Conservation (phyloP, 1,284 basidiomycete species). For the Ganoderma leucocontextum region DNA sequence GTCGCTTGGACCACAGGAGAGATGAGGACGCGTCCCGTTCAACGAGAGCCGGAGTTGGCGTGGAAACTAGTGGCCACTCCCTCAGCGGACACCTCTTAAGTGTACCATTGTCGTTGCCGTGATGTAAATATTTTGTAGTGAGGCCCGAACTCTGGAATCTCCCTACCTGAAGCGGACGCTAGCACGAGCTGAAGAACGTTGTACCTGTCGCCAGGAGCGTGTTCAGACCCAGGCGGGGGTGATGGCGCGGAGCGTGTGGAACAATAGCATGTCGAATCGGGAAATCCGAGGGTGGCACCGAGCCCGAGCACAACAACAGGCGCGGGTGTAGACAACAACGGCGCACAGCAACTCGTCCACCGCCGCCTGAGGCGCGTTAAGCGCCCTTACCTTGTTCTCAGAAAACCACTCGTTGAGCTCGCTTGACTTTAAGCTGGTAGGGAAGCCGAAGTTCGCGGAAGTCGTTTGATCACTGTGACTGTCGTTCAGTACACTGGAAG, state of each 20-base stretch:
- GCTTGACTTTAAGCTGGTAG: neutral
- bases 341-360: neutral
- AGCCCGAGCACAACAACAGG: constrained; percentile 15
- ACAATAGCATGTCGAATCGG: constrained; percentile 10
- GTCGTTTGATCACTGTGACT: neutral
- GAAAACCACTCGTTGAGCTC: neutral
- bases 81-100: constrained; percentile 10
- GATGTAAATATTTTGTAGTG: neutral
- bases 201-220: constrained; percentile 19
- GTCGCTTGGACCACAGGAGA: neutral
- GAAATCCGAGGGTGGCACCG: neutral
- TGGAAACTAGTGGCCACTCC: neutral
- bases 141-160: constrained; percentile 7
- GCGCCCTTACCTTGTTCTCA: constrained; percentile 1
- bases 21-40: constrained; percentile 6
- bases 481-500: constrained; percentile 1
- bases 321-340: constrained; percentile 8
- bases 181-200: constrained; percentile 4
- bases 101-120: neutral
- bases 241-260: constrained; percentile 4
- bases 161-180: constrained; percentile 20
- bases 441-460: neutral
- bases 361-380: neutral
- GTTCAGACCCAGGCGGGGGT: constrained; percentile 11
- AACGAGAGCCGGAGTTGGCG: constrained; percentile 11